Conservation (phyloP, 2,329 filamentous ascomycete genomes). For the Chaetomiaceae sp. region DNA sequence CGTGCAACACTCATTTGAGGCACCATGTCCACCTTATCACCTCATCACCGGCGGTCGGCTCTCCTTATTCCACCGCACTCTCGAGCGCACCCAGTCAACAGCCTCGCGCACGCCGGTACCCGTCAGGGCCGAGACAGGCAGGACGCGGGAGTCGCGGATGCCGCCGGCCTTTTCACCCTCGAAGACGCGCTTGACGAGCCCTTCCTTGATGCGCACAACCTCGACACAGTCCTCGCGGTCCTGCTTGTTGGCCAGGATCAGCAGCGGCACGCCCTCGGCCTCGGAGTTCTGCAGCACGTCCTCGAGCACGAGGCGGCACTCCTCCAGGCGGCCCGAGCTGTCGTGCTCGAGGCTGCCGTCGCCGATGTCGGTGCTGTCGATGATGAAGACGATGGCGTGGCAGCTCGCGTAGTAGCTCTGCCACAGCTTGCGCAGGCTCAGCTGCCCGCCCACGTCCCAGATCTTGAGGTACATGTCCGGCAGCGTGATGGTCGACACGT, state of each 20-base stretch:
- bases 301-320: constrained; percentile 85
- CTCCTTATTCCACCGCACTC: constrained; percentile 96
- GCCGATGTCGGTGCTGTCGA: constrained; percentile 90
- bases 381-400: constrained; percentile 96
- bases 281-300: constrained; percentile 82
- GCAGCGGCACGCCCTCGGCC: constrained; percentile 81
- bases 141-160: constrained; percentile 82
- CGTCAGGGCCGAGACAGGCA: constrained; percentile 87
- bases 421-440: constrained; percentile 84
- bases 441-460: constrained; percentile 96
- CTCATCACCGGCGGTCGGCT: constrained; percentile 87
- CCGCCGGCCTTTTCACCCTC: constrained; percentile 84
- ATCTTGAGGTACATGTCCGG: constrained; percentile 97
- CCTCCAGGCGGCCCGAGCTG: constrained; percentile 62
- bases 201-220: constrained; percentile 95
- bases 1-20: too few relatives aligned
- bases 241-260: constrained; percentile 96
- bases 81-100: constrained; percentile 89
- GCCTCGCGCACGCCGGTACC: constrained; percentile 85
- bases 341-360: constrained; percentile 62
- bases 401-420: constrained; percentile 91
- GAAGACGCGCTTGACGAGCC: constrained; percentile 88
- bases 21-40: constrained; percentile 38
- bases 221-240: constrained; percentile 96
- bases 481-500: constrained; percentile 84